Evolutionary conservation across 208 protist species (phyloP).

Genomic region (Crithidia sp.): DNA sequence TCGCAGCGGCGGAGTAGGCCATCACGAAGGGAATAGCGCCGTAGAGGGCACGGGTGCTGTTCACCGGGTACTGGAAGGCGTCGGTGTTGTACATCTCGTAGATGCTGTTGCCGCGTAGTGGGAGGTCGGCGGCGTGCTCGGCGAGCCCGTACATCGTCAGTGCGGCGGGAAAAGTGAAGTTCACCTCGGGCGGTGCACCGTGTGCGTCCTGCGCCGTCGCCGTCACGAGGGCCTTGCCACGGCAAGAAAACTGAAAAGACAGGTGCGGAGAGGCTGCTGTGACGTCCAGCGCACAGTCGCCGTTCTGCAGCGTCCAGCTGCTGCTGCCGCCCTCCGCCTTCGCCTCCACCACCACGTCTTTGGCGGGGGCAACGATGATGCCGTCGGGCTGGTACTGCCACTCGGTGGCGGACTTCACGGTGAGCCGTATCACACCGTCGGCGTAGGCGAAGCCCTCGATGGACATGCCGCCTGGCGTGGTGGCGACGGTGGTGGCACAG

Average conservation of each 20-base stretch:
- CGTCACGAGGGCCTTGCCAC: constrained; percentile 18
- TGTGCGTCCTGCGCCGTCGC: constrained; percentile 5
- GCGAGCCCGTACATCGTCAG: constrained; percentile 95
- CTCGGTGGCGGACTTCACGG: constrained; percentile 32
- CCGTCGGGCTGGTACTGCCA: constrained; percentile 48
- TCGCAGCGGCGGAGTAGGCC: constrained; percentile 69
- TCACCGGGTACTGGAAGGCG: constrained; percentile 97
- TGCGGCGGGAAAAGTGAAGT: constrained; percentile 59
- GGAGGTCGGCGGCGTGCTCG: constrained; percentile 93
- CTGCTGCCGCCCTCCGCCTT: background rate
- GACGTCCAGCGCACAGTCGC: constrained; percentile 32
- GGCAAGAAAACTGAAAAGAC: constrained; percentile 27
- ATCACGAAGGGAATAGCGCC: constrained; percentile 96
- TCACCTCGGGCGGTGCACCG: constrained; percentile 20
- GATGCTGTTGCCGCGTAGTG: constrained; percentile 74
- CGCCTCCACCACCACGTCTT: background rate
- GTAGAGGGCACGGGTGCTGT: constrained; percentile 96
- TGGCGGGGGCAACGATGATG: constrained; percentile 15
- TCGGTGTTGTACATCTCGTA: constrained; percentile 98
- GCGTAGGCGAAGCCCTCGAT: constrained; percentile 37
- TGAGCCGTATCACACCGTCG: constrained; percentile 46
- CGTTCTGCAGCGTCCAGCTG: constrained; percentile 35
- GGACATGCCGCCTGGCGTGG: constrained; percentile 9
- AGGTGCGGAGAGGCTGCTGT: background rate
- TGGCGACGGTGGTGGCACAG: constrained; percentile 2